These are phyloP conservation scores for Sarcodon sp. DNA, from an alignment of 768 basidiomycete genomes.

Conservation along the genomic window DNA sequence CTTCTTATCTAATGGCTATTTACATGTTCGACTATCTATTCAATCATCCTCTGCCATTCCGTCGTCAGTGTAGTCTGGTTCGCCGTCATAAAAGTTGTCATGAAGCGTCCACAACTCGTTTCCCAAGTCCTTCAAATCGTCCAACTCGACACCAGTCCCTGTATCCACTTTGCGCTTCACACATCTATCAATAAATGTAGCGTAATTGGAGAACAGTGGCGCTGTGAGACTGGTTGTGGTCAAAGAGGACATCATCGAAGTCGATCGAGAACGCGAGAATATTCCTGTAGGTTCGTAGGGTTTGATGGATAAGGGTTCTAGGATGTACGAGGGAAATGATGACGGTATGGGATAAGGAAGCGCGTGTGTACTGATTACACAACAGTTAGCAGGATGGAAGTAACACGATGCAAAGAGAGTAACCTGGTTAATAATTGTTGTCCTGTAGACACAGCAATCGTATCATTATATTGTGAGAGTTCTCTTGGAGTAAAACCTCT, in stretches of 20 bases:
- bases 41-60: too few species aligned
- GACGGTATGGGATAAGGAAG: conserved; percentile 45
- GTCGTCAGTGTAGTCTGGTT: not conserved
- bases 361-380: conserved; percentile 27
- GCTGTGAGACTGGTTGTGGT: conserved; percentile 27
- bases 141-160: conserved; percentile 31
- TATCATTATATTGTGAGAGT: conserved; percentile 23
- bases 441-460: conserved; percentile 20
- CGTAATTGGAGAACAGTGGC: conserved; percentile 35
- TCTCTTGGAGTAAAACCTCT: conserved; percentile 39
- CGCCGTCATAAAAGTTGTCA: conserved; percentile 26
- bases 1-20: too few species aligned
- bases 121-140: conserved; percentile 43
- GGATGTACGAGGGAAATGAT: conserved; percentile 42
- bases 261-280: conserved; percentile 8
- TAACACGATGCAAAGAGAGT: not conserved
- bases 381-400: not conserved
- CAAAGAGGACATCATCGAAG: conserved; percentile 29
- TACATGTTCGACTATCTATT: too few species aligned
- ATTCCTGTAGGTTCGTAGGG: conserved; percentile 3
- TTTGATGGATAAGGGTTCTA: conserved; percentile 2
- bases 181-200: conserved; percentile 32
- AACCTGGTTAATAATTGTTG: conserved; percentile 25
- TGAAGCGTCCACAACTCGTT: conserved; percentile 49
- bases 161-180: conserved; percentile 24